Percentiles rank a stretch among this genome's conserved stretches.
Conservation (phyloP, 2,329 filamentous ascomycete genomes). For the Lasiodiplodia sp. region DNA sequence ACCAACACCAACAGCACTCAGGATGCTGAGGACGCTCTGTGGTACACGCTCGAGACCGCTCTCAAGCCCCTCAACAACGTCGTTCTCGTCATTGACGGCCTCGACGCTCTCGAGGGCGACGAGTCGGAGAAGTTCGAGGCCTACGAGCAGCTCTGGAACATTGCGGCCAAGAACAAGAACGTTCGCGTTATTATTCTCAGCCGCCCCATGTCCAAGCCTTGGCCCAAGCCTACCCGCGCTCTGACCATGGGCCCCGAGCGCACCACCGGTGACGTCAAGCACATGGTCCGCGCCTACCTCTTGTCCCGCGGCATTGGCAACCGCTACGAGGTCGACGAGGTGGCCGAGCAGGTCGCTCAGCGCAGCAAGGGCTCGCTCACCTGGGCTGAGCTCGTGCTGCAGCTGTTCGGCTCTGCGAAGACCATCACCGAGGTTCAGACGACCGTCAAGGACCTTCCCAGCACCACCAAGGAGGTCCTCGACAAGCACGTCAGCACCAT, state of each 20-base stretch:
- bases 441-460: constrained; percentile 43
- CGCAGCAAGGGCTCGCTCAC: constrained; percentile 55
- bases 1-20: constrained; percentile 37
- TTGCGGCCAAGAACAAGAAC: constrained; percentile 47
- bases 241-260: constrained; percentile 46
- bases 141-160: constrained; percentile 49
- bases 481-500: constrained; percentile 47
- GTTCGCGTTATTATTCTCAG: constrained; percentile 54
- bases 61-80: constrained; percentile 48
- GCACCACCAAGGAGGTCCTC: constrained; percentile 48
- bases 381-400: constrained; percentile 52
- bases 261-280: constrained; percentile 40
- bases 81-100: constrained; percentile 55
- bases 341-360: constrained; percentile 50
- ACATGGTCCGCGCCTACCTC: constrained; percentile 38
- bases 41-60: constrained; percentile 51
- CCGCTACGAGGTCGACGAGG: constrained; percentile 43
- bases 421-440: constrained; percentile 46
- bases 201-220: constrained; percentile 43
- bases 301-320: constrained; percentile 37
- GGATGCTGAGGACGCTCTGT: constrained; percentile 50
- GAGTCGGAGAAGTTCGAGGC: constrained; percentile 42
- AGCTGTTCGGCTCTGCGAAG: constrained; percentile 50
- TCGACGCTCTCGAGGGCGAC: constrained; percentile 55
- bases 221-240: constrained; percentile 47